These are phyloP conservation scores for Podospora pseudopauciseta DNA, from an alignment of 495 filamentous ascomycete species.

Conservation along the genomic window DNA sequence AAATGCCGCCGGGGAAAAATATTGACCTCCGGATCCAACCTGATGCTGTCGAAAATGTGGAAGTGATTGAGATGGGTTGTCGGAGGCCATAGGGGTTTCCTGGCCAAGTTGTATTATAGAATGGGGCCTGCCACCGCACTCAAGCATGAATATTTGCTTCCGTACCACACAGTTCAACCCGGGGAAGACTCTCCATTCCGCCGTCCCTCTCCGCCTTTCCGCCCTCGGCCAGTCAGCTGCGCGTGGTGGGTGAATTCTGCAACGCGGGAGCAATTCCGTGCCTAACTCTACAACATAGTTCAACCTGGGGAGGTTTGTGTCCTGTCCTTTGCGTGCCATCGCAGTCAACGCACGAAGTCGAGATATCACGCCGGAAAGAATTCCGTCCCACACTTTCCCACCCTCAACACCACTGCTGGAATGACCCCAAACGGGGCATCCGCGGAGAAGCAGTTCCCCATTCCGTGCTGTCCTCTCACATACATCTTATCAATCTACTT, in stretches of 20 bases:
- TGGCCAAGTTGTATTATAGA: background rate
- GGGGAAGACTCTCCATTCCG: background rate
- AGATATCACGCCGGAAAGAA: background rate
- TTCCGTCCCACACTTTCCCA: background rate
- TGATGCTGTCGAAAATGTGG: background rate
- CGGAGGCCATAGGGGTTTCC: background rate
- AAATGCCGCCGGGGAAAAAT: background rate
- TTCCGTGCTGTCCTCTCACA: background rate
- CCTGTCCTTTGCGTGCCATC: too few relatives aligned
- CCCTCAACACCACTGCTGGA: background rate
- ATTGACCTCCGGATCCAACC: background rate
- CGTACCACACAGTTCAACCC: background rate
- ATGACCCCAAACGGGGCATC: background rate
- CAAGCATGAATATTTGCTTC: background rate
- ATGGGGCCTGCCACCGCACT: background rate
- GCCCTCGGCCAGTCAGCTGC: too few relatives aligned
- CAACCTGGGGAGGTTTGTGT: too few relatives aligned
- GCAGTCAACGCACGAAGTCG: too few relatives aligned
- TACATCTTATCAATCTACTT: background rate
- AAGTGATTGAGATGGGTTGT: background rate
- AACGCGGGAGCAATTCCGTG: too few relatives aligned
- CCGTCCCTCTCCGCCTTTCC: too few relatives aligned
- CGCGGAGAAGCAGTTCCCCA: background rate
- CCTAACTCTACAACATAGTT: too few relatives aligned
- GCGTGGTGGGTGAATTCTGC: too few relatives aligned